Percentiles rank a stretch among this genome's conserved stretches.
phyloP scores from a whole-genome alignment of 441 rosid species.

The Omphalea diandra region DNA sequence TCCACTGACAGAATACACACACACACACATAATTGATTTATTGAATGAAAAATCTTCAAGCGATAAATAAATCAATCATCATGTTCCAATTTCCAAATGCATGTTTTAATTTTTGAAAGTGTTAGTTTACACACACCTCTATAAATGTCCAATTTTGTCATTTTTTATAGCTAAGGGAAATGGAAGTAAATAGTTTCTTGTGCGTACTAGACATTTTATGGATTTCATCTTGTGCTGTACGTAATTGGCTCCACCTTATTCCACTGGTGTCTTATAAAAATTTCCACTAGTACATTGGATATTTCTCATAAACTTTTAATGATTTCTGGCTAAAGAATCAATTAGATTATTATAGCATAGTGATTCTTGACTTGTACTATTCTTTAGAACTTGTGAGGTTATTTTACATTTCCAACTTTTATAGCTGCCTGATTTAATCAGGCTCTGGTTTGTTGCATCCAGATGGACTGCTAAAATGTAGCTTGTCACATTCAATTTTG shows the following conservation, averaged over 20 bases:
- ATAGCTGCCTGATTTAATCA: not conserved
- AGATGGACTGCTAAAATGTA: not conserved
- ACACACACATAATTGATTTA: no score
- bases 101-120: no score
- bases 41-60: no score
- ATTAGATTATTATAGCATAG: not conserved
- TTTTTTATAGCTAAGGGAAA: conserved; percentile 7
- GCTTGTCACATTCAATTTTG: not conserved
- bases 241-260: conserved; percentile 7
- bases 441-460: not conserved
- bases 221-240: not conserved
- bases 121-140: no score
- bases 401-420: not conserved
- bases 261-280: not conserved
- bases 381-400: not conserved
- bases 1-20: no score
- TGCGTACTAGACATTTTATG: not conserved
- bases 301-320: not conserved
- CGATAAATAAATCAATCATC: no score
- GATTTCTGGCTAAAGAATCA: not conserved
- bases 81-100: no score
- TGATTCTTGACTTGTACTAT: not conserved
- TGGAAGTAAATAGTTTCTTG: not conserved
- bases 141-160: not conserved
- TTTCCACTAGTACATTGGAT: not conserved